These are phyloP conservation scores for Phyllostachys edulis DNA, from an alignment of 176 grass and related monocot species.

Conservation along the genomic window DNA sequence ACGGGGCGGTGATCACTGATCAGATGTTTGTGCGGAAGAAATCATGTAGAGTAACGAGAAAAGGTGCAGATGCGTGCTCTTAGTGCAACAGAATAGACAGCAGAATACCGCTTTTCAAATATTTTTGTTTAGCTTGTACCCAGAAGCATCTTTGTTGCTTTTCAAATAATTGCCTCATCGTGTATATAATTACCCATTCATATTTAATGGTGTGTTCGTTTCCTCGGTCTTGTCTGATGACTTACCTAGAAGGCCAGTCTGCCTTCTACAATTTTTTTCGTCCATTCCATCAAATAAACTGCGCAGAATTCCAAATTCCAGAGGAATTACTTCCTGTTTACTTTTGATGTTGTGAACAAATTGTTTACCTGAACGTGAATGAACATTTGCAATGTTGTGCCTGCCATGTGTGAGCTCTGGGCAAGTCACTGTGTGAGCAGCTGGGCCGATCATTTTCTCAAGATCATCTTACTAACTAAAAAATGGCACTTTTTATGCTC, in stretches of 20 bases:
- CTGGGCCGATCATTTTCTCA: neutral
- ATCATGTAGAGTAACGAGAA: neutral
- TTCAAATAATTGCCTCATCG: conserved; percentile 18
- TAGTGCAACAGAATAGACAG: conserved; percentile 6
- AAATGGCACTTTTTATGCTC: neutral
- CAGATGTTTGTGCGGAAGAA: conserved; percentile 16
- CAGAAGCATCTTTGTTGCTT: conserved; percentile 10
- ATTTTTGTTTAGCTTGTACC: conserved; percentile 4
- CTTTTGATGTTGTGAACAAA: neutral
- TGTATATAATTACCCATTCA: conserved; percentile 18
- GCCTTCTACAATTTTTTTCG: neutral
- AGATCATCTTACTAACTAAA: neutral
- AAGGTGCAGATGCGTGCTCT: too few relatives aligned
- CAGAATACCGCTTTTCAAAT: neutral
- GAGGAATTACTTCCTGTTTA: neutral
- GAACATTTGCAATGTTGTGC: neutral
- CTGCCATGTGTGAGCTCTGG: neutral
- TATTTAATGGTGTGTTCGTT: conserved; percentile 1
- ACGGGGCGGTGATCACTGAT: neutral
- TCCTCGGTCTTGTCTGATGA: neutral
- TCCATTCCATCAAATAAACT: neutral
- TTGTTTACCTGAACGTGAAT: neutral
- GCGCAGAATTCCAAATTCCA: neutral
- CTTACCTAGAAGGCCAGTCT: neutral
- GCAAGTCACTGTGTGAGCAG: neutral